Evolutionary conservation across 2,329 filamentous ascomycete species (phyloP).

Genomic region (Scortechinia acanthostroma): DNA sequence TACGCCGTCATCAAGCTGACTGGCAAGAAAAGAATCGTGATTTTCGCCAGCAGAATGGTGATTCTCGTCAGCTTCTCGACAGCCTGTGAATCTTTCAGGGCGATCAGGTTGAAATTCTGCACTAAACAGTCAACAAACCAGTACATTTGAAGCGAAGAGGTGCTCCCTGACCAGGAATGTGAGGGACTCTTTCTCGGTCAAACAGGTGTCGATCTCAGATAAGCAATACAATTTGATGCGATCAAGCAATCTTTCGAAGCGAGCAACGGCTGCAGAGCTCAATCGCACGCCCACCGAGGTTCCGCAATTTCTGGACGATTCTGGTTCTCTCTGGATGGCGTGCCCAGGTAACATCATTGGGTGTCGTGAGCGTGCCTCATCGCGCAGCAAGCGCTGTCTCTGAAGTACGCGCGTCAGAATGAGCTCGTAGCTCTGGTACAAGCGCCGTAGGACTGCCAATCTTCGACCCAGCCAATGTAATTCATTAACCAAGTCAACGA

Average conservation of each 20-base stretch:
- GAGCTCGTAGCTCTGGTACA: slow-evolving; percentile 2
- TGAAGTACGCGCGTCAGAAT: background rate
- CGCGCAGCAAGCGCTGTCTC: background rate
- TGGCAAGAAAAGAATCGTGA: background rate
- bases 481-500: background rate
- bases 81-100: slow-evolving; percentile 2
- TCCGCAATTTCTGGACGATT: background rate
- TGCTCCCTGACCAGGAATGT: background rate
- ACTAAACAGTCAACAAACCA: background rate
- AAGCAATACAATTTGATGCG: background rate
- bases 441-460: background rate
- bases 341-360: background rate
- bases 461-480: background rate
- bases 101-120: slow-evolving; percentile 2
- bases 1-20: slow-evolving; percentile 1
- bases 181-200: background rate
- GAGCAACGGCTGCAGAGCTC: background rate
- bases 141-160: background rate
- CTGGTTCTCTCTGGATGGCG: background rate
- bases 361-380: background rate
- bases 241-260: background rate
- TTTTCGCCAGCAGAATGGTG: background rate
- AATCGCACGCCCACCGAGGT: background rate
- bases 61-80: slow-evolving; percentile 1
- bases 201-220: background rate